Base-by-base conservation (phyloP, 345 rosid genomes). In the Mercurialis annua region DNA sequence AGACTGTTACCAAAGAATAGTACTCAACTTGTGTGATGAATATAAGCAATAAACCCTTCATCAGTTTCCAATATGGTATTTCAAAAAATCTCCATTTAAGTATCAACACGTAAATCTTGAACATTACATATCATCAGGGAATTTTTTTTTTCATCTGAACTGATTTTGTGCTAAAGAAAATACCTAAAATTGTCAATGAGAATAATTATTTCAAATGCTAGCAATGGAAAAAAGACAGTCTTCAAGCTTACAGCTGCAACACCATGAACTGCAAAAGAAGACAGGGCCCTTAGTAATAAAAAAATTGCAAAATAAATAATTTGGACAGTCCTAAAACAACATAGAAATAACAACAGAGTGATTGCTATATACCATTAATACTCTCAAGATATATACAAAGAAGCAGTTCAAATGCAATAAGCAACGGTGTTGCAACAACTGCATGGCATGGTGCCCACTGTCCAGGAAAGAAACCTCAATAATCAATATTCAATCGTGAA, bases 381-480 rank as follows among this genome's bases (percentile, higher is more conserved):
- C 90, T 94, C 85, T 94, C 99, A 47, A 94, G 92, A 84, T 89
- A 88, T 73, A 88, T 87, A 77, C 98, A 94, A 68, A 94, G 97
- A 53, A 94, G 98, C 72, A 94, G 77, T 77, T 94, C 99, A 77
- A 91, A 94, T 62, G 98, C 95, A 71, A 91, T 44, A 75, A 94
- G 89, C 83, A 94, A 83, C 6, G 99, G 99, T 71, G 89, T 85
- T 3, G 99, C 96, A 5, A 88, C 93, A 71, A 94, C 63, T 57
- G 99, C 87, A 82, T 94, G 99, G 82, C 99, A 94, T 15, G 99
- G 99, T 59, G 99, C 98, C 99, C 99, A 94, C 99, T 94, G 89
- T 84, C 66, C 64, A 80, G 73, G 67, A 40, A 76, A 75, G 47
- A 61, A 78, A 70, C 50, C 44, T 44, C 62, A 66, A 61, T 42